Evolutionary conservation across 1,284 basidiomycete genomes (phyloP).

Genomic region (Afroboletus lepidellus): DNA sequence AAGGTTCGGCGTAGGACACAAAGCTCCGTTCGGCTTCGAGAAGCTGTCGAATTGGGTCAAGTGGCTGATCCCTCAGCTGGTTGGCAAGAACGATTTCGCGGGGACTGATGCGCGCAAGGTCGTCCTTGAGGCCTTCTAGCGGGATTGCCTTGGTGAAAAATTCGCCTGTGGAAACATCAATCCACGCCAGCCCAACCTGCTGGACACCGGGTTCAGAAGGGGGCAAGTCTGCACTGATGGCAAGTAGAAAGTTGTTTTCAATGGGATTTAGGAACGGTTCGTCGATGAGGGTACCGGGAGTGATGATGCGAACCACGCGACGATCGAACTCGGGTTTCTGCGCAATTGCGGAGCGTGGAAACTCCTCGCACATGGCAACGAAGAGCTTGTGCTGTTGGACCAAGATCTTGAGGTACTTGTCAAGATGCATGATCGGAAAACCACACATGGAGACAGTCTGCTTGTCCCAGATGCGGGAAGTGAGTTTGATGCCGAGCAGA

Average conservation of each 20-base stretch:
- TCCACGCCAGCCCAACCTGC: constrained; percentile 75
- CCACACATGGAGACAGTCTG: constrained; percentile 79
- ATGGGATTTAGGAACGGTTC: constrained; percentile 82
- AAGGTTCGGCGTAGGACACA: constrained; percentile 43
- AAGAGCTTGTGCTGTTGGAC: constrained; percentile 81
- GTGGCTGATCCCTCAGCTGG: constrained; percentile 36
- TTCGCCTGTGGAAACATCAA: constrained; percentile 93
- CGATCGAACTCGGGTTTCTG: constrained; percentile 63
- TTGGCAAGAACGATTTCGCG: constrained; percentile 77
- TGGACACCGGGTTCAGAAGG: constrained; percentile 7
- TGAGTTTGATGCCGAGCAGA: constrained; percentile 80
- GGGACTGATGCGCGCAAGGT: constrained; percentile 80
- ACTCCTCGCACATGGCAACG: constrained; percentile 93
- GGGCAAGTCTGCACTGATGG: constrained; percentile 45
- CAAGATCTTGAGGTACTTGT: constrained; percentile 83
- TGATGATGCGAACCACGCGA: constrained; percentile 82
- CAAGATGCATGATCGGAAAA: constrained; percentile 83
- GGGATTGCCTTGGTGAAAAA: constrained; percentile 75
- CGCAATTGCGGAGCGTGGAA: constrained; percentile 49
- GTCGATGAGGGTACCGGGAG: constrained; percentile 90
- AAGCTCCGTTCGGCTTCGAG: constrained; percentile 53
- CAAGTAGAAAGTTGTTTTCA: constrained; percentile 87
- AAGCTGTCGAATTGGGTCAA: constrained; percentile 46
- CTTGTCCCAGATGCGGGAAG: constrained; percentile 70
- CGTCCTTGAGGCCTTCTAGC: constrained; percentile 66